These are phyloP conservation scores for Phoma sp. DNA, from an alignment of 2,329 filamentous ascomycete genomes.

Conservation along the genomic window DNA sequence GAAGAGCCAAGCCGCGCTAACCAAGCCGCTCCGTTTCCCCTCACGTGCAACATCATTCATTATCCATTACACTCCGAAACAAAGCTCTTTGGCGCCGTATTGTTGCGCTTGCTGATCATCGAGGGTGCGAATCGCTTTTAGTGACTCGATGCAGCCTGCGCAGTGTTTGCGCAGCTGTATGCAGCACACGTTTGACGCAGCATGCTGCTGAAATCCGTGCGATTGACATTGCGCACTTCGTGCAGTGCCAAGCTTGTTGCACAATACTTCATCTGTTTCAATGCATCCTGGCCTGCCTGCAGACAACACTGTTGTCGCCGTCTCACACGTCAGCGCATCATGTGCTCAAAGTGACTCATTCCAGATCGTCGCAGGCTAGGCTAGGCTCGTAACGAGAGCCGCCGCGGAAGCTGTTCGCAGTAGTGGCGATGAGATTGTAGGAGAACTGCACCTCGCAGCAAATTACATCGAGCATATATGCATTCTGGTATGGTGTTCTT, in stretches of 20 bases:
- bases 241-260: neutral
- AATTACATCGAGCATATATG: neutral
- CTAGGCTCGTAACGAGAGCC: conserved; percentile 8
- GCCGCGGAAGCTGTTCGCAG: conserved; percentile 6
- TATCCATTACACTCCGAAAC: conserved; percentile 11
- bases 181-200: neutral
- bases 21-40: neutral
- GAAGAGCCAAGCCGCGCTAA: conserved; percentile 12
- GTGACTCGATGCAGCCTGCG: neutral
- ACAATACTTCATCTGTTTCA: neutral
- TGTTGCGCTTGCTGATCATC: neutral
- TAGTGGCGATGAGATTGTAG: neutral
- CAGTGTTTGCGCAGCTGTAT: neutral
- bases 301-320: neutral
- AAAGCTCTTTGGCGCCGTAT: neutral
- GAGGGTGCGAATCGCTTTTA: neutral
- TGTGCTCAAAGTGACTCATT: conserved; percentile 23
- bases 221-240: neutral
- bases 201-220: neutral
- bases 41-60: conserved; percentile 13
- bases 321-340: neutral
- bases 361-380: conserved; percentile 15
- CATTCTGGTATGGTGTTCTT: neutral
- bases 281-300: neutral
- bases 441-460: neutral